Conservation (phyloP, 805 yeast species). For the Ogataea ramenticola region DNA sequence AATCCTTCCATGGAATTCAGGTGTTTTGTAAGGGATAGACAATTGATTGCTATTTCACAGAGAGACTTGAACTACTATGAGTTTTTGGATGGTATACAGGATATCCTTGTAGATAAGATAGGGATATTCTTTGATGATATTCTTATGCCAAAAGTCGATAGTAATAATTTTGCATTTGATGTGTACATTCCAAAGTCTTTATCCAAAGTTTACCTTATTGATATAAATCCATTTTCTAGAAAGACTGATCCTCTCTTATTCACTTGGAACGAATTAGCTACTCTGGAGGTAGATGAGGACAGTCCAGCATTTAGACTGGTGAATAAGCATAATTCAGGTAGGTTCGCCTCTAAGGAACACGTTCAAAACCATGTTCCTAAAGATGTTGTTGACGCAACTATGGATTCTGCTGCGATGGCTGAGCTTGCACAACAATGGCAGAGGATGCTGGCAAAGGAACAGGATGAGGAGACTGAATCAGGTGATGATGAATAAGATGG, state of each 20-base stretch:
- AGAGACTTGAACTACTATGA: slow-evolving; percentile 81
- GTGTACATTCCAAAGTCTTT: slow-evolving; percentile 76
- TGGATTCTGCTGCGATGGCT: slow-evolving; percentile 61
- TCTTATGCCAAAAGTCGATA: slow-evolving; percentile 43
- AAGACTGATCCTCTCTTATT: slow-evolving; percentile 73
- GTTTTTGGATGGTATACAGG: slow-evolving; percentile 49
- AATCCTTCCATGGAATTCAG: slow-evolving; percentile 92
- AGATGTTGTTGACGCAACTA: slow-evolving; percentile 81
- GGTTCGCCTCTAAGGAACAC: slow-evolving; percentile 76
- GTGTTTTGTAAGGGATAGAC: slow-evolving; percentile 62
- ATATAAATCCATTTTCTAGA: slow-evolving; percentile 78
- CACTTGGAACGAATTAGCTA: slow-evolving; percentile 74
- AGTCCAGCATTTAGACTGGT: slow-evolving; percentile 57
- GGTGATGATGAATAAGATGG: not conserved
- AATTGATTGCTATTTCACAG: slow-evolving; percentile 70
- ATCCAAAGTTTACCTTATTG: slow-evolving; percentile 60
- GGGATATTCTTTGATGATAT: slow-evolving; percentile 46
- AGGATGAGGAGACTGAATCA: not conserved
- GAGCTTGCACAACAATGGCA: slow-evolving; percentile 61
- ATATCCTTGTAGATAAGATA: slow-evolving; percentile 39
- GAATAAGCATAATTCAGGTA: slow-evolving; percentile 58
- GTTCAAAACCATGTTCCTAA: slow-evolving; percentile 88
- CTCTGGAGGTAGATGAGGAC: slow-evolving; percentile 25
- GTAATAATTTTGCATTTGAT: slow-evolving; percentile 62
- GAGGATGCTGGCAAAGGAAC: slow-evolving; percentile 13